phyloP scores from a whole-genome alignment of 495 filamentous ascomycete species.

The Penicillium waksmanii region DNA sequence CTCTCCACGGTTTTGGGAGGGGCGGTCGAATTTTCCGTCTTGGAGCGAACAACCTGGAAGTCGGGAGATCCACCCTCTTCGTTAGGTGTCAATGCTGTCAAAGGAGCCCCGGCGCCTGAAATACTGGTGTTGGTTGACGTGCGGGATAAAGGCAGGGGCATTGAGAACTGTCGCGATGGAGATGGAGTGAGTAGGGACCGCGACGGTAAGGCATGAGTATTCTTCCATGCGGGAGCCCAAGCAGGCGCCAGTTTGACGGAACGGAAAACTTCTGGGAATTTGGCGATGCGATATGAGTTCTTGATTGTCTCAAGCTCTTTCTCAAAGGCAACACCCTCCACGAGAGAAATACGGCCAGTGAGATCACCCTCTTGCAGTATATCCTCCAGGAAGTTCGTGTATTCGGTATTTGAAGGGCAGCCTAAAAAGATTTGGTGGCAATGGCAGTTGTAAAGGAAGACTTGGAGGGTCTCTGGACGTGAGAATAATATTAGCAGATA shows the following conservation, averaged over 20 bases:
- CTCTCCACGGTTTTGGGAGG: slow-evolving; percentile 60
- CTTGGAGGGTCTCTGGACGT: slow-evolving; percentile 67
- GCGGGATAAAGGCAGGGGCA: slow-evolving; percentile 36
- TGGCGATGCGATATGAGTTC: slow-evolving; percentile 59
- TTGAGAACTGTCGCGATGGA: slow-evolving; percentile 43
- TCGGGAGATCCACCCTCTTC: slow-evolving; percentile 35
- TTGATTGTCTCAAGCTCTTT: slow-evolving; percentile 60
- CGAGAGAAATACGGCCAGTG: slow-evolving; percentile 64
- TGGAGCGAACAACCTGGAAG: slow-evolving; percentile 53
- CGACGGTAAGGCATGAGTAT: slow-evolving; percentile 37
- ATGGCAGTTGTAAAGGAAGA: slow-evolving; percentile 68
- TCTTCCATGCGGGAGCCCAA: slow-evolving; percentile 44
- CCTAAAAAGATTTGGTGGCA: slow-evolving; percentile 84
- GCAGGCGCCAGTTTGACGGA: slow-evolving; percentile 58
- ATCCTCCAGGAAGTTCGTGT: slow-evolving; percentile 68
- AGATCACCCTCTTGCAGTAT: slow-evolving; percentile 57
- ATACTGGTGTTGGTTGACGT: slow-evolving; percentile 47
- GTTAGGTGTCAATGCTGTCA: slow-evolving; percentile 37
- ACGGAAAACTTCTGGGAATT: slow-evolving; percentile 70
- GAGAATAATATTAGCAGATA: slow-evolving; percentile 14
- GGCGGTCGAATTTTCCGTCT: slow-evolving; percentile 51
- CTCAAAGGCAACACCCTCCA: slow-evolving; percentile 76
- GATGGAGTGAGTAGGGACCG: slow-evolving; percentile 44
- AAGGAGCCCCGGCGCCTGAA: slow-evolving; percentile 40
- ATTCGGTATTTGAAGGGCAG: slow-evolving; percentile 75